These are phyloP conservation scores for Calamus simplicifolius DNA, from an alignment of 176 grass and related monocot species.

Conservation along the genomic window DNA sequence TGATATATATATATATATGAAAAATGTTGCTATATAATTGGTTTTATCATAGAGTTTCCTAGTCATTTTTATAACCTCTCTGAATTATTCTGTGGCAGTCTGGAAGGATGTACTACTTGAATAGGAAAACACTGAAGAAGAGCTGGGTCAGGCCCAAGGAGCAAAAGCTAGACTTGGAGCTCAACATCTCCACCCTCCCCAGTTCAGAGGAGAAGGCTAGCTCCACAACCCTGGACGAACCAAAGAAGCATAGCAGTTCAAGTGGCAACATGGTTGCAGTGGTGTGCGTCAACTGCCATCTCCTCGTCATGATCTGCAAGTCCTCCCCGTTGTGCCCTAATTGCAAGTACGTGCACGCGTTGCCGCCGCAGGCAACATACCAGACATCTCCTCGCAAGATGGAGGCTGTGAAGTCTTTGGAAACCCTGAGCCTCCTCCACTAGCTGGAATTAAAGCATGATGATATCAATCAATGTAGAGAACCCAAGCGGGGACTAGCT, in stretches of 20 bases:
- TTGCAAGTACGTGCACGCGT: constrained; percentile 68
- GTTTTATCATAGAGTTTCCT: too few species aligned
- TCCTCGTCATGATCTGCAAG: constrained; percentile 82
- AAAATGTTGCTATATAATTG: too few species aligned
- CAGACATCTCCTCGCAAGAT: constrained; percentile 19
- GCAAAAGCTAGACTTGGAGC: constrained; percentile 27
- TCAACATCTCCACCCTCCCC: constrained; percentile 29
- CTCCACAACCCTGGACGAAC: constrained; percentile 5
- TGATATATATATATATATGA: too few species aligned
- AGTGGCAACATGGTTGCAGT: constrained; percentile 56
- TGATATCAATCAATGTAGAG: constrained; percentile 41
- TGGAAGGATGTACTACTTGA: constrained; percentile 31
- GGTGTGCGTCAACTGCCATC: constrained; percentile 77
- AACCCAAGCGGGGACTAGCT: constrained; percentile 1
- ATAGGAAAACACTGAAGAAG: constrained; percentile 31
- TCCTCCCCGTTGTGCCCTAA: constrained; percentile 82
- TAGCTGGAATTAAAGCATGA: constrained; percentile 30
- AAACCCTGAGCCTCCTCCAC: constrained; percentile 90
- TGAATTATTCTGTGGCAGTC: constrained; percentile 11
- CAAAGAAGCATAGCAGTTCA: constrained; percentile 17
- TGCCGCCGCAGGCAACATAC: constrained; percentile 8
- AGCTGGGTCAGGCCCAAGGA: constrained; percentile 26
- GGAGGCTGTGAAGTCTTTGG: constrained; percentile 41
- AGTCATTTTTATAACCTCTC: constrained; percentile 2
- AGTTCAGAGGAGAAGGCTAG: constrained; percentile 15